Evolutionary conservation across 2,329 filamentous ascomycete genomes (phyloP), one percentile per base, ranked within the genome.

Genomic region (Alternaria ventricosa): DNA sequence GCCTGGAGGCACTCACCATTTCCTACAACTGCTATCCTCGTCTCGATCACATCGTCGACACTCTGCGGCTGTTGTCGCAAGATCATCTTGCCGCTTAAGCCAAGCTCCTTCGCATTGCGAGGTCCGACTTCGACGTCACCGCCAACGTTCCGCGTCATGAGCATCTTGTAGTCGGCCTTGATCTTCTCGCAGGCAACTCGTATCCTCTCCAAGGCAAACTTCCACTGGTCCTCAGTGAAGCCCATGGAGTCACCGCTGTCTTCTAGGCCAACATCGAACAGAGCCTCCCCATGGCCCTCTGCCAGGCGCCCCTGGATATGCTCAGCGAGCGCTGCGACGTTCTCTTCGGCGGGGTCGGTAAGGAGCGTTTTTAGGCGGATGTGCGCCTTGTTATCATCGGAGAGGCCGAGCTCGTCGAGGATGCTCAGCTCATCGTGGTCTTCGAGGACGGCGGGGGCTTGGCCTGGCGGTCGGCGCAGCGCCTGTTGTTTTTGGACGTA

Each of bases 401-500:
- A 87, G 18, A 94, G 86, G 57, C 89, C 87, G 6, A 94, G 87
- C 77, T 86, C 92, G 77, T 97, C 93, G 57, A 98, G 88, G 64
- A 95, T 93, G 77, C 96, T 93, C 57, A 98, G 89, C 79, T 98
- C 95, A 57, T 94, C 93, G 76, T 94, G 92, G 68, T 96, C 90
- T 73, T 92, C 88, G 57, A 76, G 73, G 30, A 72, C 76, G 44
- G 79, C 77, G 66, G 61, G 70, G 56, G 54, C 77, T 28, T 78
- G 71, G 59, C 78, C 74, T 15, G 82, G 79, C 44, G 80, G 78
- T 45, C 81, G 81, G 50, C 92, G 90, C 54, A 90, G 82, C 13
- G 90, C 89, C 80, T 98, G 96, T 79, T 98, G 94, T 79, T 94
- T 92, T 80, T 98, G 94, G 69, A 97, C 96, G 75, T 97, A 98